Conservation (phyloP, 164 flowering plant genomes). For the Macadamia integrifolia region DNA sequence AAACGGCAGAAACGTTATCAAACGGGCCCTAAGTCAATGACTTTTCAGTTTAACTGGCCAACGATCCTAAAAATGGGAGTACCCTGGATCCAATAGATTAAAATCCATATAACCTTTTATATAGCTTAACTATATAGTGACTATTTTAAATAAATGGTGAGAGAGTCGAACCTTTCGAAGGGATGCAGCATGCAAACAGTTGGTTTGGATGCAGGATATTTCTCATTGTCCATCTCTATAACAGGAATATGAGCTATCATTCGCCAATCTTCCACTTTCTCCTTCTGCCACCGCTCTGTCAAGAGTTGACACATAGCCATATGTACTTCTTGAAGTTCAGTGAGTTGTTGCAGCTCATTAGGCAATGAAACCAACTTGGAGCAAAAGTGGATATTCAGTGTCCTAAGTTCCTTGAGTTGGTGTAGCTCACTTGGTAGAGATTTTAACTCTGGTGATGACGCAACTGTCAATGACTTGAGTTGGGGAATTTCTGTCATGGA, state of each 20-base stretch:
- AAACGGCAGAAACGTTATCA: no score
- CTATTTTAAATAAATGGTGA: no score
- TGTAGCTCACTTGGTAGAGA: neutral
- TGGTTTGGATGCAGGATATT: no score
- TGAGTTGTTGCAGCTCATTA: slow-evolving; percentile 3
- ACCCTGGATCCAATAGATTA: no score
- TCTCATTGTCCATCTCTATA: neutral
- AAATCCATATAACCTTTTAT: no score
- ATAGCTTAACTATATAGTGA: no score
- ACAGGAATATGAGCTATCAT: neutral
- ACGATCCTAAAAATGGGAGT: no score
- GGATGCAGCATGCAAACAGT: no score
- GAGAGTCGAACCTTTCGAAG: no score
- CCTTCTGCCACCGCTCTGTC: neutral
- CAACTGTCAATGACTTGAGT: neutral
- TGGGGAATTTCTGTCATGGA: neutral
- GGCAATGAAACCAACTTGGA: neutral
- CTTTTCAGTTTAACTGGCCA: no score
- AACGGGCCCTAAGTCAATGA: no score
- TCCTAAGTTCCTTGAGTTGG: neutral
- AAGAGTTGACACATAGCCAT: neutral
- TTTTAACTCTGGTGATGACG: neutral
- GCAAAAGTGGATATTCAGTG: neutral
- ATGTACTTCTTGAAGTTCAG: neutral
- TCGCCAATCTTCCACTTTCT: neutral